Evolutionary conservation across 352 stramenopile species (phyloP).

Genomic region (Globisporangium sylvaticum): DNA sequence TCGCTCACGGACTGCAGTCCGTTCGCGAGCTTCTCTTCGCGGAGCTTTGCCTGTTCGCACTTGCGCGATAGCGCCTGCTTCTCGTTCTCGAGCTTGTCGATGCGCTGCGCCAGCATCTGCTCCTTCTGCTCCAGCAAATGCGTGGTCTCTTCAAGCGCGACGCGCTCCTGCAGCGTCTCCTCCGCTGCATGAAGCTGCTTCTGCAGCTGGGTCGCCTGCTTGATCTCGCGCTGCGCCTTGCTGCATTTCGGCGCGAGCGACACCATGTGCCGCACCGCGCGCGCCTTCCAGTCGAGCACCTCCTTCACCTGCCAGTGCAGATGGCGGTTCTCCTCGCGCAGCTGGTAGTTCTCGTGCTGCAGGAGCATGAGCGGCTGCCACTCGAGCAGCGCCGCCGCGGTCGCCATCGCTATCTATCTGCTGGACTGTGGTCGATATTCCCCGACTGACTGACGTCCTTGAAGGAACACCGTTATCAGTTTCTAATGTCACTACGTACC

Average conservation of each 20-base stretch:
- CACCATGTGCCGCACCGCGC: constrained; percentile 59
- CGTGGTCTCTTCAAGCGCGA: constrained; percentile 40
- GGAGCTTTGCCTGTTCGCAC: constrained; percentile 7
- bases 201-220: constrained; percentile 50
- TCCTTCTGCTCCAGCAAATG: constrained; percentile 35
- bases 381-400: too few relatives aligned
- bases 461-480: not conserved
- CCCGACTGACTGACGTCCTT: not conserved
- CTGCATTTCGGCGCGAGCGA: constrained; percentile 47
- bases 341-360: constrained; percentile 60
- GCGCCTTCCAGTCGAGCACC: constrained; percentile 60
- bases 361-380: constrained; percentile 58
- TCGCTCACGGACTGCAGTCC: constrained; percentile 43
- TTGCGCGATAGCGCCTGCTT: constrained; percentile 22
- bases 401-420: constrained; percentile 23
- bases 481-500: too few relatives aligned
- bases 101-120: constrained; percentile 19
- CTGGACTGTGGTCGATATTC: not conserved
- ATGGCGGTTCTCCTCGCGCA: constrained; percentile 51
- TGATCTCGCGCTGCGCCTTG: constrained; percentile 38
- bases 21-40: constrained; percentile 19
- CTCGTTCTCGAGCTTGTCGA: constrained; percentile 29
- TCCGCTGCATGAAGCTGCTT: constrained; percentile 52
- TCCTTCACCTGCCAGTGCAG: constrained; percentile 48
- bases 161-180: constrained; percentile 47